Base-by-base conservation (phyloP, 129 eudicot species). In the Flaveria linearis region DNA sequence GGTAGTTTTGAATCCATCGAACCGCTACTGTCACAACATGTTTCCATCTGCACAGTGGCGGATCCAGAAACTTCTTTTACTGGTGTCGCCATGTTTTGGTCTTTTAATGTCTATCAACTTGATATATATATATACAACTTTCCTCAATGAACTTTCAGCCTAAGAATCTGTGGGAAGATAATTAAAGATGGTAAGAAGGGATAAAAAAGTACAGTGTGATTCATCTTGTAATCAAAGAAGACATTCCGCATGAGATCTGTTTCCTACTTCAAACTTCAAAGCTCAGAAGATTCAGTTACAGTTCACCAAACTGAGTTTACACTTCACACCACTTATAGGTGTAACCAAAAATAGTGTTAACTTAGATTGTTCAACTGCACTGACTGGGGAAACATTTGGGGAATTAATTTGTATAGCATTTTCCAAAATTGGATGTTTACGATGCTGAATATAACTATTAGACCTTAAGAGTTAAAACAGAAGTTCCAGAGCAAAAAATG, bases 21-120 rank as follows among this genome's bases (percentile, higher is more conserved):
- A 12, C 82, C 85, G 7, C 84, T 86, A 62, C 71, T 82, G 23
- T 71, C 76, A 66, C 83, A 75, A 49, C 68, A 66, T 23, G 73
- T 51, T 25, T 86, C 90, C 85, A 81, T 85, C 11, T n/a, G 67
- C 20, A 57, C 60, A 52, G 43, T 56, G 62, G 14, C 28, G 28
- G 62, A 20, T 56, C 28, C 28, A 56, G 5, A 3, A 9, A 56
- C 3, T 17, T 18, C 9, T 20, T 8, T 56, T 56, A 9, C 5
- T 8, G 28, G 28, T 56, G 62, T 56, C 62, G 20, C 62, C 69
- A 63, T 63, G 69, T 63, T 63, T 63, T 20, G 22, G 69, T 63
- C 69, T 63, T 30, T 63, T 14, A 22, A 63, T 30, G 69, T 30
- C 46, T 15, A 63, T 15, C 45, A 63, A 63, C 46, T 63, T 63